A percentile compares a stretch with the other conserved stretches of the same genome.
Conservation (phyloP, 208 protist genomes). For the Acanthamoeba divionensis region DNA sequence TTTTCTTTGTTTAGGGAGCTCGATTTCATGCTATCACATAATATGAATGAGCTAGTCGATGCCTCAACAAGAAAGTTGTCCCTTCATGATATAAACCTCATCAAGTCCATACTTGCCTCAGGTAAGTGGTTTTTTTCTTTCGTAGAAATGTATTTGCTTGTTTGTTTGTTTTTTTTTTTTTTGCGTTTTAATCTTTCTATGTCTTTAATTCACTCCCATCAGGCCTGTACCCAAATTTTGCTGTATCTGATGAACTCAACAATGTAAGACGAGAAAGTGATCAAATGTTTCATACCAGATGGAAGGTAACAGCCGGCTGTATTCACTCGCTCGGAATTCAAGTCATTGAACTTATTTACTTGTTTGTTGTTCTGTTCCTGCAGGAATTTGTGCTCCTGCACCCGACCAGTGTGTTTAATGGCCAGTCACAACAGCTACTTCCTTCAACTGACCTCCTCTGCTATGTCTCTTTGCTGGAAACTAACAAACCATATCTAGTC, state of each 20-base stretch:
- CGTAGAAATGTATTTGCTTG: neutral
- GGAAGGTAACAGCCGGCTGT: too few relatives aligned
- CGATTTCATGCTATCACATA: slow-evolving; percentile 32
- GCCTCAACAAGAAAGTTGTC: neutral
- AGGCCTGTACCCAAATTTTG: slow-evolving; percentile 65
- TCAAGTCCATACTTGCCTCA: slow-evolving; percentile 52
- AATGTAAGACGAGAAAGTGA: slow-evolving; percentile 9
- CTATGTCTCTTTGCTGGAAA: slow-evolving; percentile 61
- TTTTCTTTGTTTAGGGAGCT: slow-evolving; percentile 18
- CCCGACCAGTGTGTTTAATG: slow-evolving; percentile 52
- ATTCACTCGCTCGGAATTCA: too few relatives aligned
- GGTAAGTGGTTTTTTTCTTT: neutral
- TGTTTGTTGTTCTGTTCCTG: too few relatives aligned
- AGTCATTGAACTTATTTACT: too few relatives aligned
- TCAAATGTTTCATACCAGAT: slow-evolving; percentile 60
- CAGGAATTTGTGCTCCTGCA: slow-evolving; percentile 57
- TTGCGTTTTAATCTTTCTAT: too few relatives aligned
- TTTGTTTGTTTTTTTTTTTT: neutral
- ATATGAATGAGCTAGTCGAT: neutral
- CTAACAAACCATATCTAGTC: slow-evolving; percentile 62
- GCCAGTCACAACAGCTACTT: neutral
- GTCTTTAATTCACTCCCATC: too few relatives aligned
- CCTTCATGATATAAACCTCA: slow-evolving; percentile 51
- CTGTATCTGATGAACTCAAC: slow-evolving; percentile 50
- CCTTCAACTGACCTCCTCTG: neutral